These are phyloP conservation scores for Trichoderma gracile DNA, from an alignment of 2,329 filamentous ascomycete genomes.

Conservation along the genomic window DNA sequence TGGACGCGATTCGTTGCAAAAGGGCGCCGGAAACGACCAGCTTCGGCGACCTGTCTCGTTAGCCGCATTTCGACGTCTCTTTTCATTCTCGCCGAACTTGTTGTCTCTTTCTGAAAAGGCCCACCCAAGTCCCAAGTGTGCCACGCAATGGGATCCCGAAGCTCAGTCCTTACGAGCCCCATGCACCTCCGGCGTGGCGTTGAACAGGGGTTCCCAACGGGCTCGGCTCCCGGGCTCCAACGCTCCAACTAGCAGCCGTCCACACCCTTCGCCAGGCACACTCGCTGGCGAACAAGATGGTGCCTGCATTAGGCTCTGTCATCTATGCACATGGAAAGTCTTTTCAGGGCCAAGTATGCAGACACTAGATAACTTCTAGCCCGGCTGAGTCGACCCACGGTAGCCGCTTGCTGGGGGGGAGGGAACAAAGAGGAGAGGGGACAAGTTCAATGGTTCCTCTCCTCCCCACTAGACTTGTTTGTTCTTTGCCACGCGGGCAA, in stretches of 20 bases:
- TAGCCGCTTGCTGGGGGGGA: slow-evolving; percentile 6
- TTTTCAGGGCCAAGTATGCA: slow-evolving; percentile 5
- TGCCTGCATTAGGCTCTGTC: slow-evolving; percentile 17
- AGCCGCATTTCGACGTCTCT: not conserved
- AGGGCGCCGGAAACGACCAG: not conserved
- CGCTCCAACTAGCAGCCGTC: slow-evolving; percentile 7
- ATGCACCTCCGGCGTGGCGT: slow-evolving; percentile 25
- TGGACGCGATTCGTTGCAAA: slow-evolving; percentile 12
- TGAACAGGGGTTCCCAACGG: not conserved
- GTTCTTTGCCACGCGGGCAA: slow-evolving; percentile 17
- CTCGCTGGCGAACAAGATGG: slow-evolving; percentile 8
- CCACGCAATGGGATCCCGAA: slow-evolving; percentile 16
- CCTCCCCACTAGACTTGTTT: not conserved
- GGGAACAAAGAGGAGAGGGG: slow-evolving; percentile 4
- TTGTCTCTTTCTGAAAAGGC: slow-evolving; percentile 1
- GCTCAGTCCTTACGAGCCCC: slow-evolving; percentile 16
- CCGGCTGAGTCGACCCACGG: slow-evolving; percentile 14
- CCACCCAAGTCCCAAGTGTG: slow-evolving; percentile 3
- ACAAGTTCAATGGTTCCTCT: slow-evolving; percentile 1
- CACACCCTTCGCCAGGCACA: slow-evolving; percentile 13
- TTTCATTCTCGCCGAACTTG: not conserved
- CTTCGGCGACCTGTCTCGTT: slow-evolving; percentile 5
- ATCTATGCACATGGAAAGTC: not conserved
- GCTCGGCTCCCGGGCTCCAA: slow-evolving; percentile 9
- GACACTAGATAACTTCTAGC: not conserved